Evolutionary conservation across 495 filamentous ascomycete genomes (phyloP).

Genomic region (Aspergillus coremiiformis): DNA sequence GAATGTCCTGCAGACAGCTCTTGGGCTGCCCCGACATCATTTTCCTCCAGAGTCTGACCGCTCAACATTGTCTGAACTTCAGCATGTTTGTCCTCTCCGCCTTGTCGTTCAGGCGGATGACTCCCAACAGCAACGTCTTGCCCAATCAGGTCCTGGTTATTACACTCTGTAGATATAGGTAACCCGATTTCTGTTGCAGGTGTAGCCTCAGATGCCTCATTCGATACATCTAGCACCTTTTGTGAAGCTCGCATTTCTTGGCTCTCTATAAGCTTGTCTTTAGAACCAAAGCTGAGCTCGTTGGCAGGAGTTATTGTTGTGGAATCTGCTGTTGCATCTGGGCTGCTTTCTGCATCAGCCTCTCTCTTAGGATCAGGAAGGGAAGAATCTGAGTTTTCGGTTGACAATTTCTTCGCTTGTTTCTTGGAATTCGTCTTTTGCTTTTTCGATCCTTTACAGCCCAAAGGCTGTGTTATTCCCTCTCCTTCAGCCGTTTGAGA

Average conservation of each 20-base stretch:
- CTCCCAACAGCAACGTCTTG: not conserved
- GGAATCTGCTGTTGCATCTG: not conserved
- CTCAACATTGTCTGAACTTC: not conserved
- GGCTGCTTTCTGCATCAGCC: not conserved
- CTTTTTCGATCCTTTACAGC: slow-evolving; percentile 24
- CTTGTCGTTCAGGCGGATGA: not conserved
- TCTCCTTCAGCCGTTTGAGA: slow-evolving; percentile 1
- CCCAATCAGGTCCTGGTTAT: not conserved
- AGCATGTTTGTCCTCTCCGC: not conserved
- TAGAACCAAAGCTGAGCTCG: no score
- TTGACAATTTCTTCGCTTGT: slow-evolving; percentile 10
- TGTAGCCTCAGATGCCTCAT: not conserved
- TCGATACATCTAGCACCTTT: not conserved
- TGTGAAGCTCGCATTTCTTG: not conserved
- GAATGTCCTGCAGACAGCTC: slow-evolving; percentile 2
- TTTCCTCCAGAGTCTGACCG: not conserved
- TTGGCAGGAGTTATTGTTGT: not conserved
- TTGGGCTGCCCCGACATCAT: not conserved
- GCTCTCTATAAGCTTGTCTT: not conserved
- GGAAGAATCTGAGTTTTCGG: slow-evolving; percentile 4
- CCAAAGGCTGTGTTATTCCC: not conserved
- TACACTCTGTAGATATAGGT: not conserved
- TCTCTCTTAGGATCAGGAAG: slow-evolving; percentile 1
- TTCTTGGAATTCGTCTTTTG: slow-evolving; percentile 24
- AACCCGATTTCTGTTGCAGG: not conserved